Evolutionary conservation across 192 early-diverging fungal genomes (phyloP), one percentile per base, ranked within the genome.

Genomic region (Linnemannia elongata): DNA sequence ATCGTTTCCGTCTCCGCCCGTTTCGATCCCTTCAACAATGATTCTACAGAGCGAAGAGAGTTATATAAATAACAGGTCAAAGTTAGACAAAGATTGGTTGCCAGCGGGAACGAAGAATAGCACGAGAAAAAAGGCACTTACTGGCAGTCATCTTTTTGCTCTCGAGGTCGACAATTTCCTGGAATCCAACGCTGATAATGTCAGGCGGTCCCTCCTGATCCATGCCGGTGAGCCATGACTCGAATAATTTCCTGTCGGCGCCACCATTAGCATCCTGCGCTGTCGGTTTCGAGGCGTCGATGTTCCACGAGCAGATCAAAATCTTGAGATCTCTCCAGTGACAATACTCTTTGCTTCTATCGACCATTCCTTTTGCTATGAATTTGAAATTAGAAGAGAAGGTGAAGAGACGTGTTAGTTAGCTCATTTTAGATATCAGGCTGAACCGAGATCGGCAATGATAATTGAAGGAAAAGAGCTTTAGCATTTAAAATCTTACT

Each of bases 221-320:
- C 57, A 89, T 91, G 9, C 86, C 82, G 1, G 87, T 83, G 4
- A 90, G 82, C 91, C 89, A 94, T 81, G 85, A 76, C 41, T 86
- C 69, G 92, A 82, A 74, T 80, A 90, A 27, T 91, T 73, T 70
- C 22, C 80, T 71, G 74, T 90, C 89, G 27, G 89, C 79, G 42
- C 93, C 93, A 44, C 89, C 88, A 42, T 89, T 85, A 47, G 75
- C 85, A 20, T 96, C 94, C 82, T 98, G 88, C 22, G 93, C 93
- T 33, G 93, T 92, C 4, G 97, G 97, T 89, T 98, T 99, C 49
- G 89, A 91, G 0, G 97, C 94, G 88, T 97, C 97, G 78, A 97
- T 95, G 89, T 99, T 99, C 95, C 96, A 99, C 69, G 95, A 97
- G 78, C 95, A 95, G 38, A 99, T 93, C 73, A 97, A 89, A 36